These are phyloP conservation scores for Hymenoscyphus fraxineus DNA, from an alignment of 2,329 filamentous ascomycete species.

Conservation along the genomic window DNA sequence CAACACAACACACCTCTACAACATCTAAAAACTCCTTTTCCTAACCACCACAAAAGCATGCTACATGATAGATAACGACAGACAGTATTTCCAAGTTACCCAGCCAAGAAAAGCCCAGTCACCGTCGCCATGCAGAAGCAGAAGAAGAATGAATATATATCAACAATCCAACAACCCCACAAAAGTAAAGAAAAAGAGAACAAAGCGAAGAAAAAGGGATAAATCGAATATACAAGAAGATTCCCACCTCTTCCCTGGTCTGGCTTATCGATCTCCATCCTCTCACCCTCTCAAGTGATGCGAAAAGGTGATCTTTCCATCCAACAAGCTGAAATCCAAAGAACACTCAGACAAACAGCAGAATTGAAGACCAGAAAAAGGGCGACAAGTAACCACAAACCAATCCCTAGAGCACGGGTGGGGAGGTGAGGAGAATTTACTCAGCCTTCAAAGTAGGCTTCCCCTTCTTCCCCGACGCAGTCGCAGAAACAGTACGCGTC, in stretches of 20 bases:
- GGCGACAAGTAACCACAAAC: not conserved
- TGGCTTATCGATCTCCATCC: not conserved
- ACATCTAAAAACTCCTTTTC: not conserved
- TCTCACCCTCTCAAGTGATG: not conserved
- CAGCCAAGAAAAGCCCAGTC: not conserved
- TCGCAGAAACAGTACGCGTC: not conserved
- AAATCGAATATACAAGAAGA: not conserved
- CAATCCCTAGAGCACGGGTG: too few species aligned
- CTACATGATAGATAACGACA: not conserved
- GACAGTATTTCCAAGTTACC: not conserved
- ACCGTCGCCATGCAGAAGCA: not conserved
- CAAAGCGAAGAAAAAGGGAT: not conserved
- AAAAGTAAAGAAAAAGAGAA: too few species aligned
- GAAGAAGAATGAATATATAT: not conserved
- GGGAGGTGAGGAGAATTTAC: not conserved
- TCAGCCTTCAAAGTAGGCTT: not conserved
- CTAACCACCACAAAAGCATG: not conserved
- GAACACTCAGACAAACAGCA: too few species aligned
- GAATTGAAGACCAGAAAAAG: not conserved
- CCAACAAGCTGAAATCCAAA: not conserved
- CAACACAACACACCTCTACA: not conserved
- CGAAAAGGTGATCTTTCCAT: not conserved
- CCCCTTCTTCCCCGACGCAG: not conserved
- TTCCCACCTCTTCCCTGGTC: not conserved
- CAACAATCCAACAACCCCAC: not conserved